A percentile compares a stretch with the other conserved stretches of the same genome.
Conservation (phyloP, 2,329 filamentous ascomycete genomes). For the Alternaria ventricosa region DNA sequence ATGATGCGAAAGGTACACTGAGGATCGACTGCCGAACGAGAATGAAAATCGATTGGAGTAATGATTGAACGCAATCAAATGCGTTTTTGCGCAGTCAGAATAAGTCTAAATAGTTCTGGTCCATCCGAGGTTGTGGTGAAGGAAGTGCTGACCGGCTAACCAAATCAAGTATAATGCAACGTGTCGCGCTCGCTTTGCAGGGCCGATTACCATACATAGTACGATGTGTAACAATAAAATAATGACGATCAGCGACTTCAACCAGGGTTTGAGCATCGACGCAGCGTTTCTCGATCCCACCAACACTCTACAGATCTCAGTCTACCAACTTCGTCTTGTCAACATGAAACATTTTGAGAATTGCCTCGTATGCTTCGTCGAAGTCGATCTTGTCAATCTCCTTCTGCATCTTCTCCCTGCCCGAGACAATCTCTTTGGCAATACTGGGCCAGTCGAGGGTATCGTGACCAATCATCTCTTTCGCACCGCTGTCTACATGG, state of each 20-base stretch:
- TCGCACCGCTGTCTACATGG: conserved; percentile 26
- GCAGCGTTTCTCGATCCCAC: neutral
- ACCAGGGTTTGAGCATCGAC: neutral
- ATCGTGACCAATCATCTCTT: conserved; percentile 12
- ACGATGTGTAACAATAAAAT: neutral
- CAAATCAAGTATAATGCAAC: neutral
- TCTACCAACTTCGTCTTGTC: neutral
- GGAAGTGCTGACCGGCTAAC: neutral
- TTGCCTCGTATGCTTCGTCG: conserved; percentile 12
- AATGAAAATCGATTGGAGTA: no score
- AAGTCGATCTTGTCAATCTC: conserved; percentile 42
- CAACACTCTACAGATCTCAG: neutral
- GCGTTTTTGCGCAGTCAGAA: no score
- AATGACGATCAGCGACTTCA: neutral
- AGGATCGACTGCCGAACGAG: no score
- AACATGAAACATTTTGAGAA: neutral
- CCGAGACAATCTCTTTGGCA: conserved; percentile 37
- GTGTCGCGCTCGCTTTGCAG: neutral
- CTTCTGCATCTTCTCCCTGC: conserved; percentile 36
- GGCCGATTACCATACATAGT: neutral
- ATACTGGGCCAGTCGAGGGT: conserved; percentile 41
- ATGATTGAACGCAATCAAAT: no score
- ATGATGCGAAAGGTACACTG: no score
- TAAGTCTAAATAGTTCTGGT: no score
- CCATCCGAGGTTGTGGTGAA: neutral